These are phyloP conservation scores for Asclepias syriaca DNA, from an alignment of 257 asterid species.

Conservation along the genomic window DNA sequence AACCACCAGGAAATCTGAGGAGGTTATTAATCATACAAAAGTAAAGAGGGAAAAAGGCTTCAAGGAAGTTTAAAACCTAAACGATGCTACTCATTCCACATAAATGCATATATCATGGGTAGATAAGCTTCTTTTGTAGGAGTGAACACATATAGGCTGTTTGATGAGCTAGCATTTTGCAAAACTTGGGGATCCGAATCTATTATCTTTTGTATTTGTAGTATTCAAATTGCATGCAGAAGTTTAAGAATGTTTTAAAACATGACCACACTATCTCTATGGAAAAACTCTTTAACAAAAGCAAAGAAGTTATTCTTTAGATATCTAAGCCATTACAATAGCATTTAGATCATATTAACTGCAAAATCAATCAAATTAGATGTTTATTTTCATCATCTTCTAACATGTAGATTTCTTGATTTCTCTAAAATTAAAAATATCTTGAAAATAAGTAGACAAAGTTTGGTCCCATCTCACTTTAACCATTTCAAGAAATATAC, in stretches of 20 bases:
- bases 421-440: not conserved
- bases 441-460: not conserved
- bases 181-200: not conserved
- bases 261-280: not conserved
- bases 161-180: not conserved
- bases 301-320: not conserved
- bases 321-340: not conserved
- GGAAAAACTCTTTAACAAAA: not conserved
- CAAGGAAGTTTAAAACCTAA: not conserved
- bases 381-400: not conserved
- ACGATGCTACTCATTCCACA: not conserved
- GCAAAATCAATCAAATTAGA: not conserved
- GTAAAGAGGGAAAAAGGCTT: not conserved
- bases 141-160: not conserved
- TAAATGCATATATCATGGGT: not conserved
- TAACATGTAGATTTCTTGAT: not conserved
- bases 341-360: not conserved
- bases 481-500: not conserved
- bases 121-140: not conserved
- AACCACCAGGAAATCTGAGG: constrained; percentile 6
- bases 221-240: not conserved
- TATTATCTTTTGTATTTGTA: not conserved
- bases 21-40: not conserved
- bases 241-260: not conserved
- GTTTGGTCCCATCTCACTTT: not conserved